Percentiles rank a stretch among this genome's conserved stretches.
These are phyloP conservation scores for Pyrenochaeta sp. DNA, from an alignment of 2,329 filamentous ascomycete species.

Conservation along the genomic window DNA sequence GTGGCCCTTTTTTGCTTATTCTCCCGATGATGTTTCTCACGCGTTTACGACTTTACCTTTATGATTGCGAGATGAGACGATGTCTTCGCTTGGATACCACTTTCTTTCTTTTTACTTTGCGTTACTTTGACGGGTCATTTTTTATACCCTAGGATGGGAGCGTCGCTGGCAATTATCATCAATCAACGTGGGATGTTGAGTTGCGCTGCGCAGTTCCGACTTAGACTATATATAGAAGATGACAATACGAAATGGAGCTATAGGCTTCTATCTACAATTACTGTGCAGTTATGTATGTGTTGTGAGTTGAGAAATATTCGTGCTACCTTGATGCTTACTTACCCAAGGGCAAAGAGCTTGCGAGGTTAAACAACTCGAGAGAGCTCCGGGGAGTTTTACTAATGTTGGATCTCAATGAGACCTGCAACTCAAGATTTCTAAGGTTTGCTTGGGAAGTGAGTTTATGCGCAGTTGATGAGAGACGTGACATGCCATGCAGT, in stretches of 20 bases:
- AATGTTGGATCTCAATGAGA: too few relatives aligned
- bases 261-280: not conserved
- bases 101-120: slow-evolving; percentile 15
- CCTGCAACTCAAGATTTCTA: too few relatives aligned
- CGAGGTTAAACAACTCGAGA: too few relatives aligned
- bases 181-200: not conserved
- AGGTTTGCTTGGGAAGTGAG: too few relatives aligned
- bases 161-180: not conserved
- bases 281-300: not conserved
- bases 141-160: slow-evolving; percentile 18
- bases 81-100: slow-evolving; percentile 26
- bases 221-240: not conserved
- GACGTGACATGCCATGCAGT: too few relatives aligned
- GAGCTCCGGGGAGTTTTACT: too few relatives aligned
- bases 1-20: not conserved
- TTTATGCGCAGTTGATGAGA: too few relatives aligned
- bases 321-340: too few relatives aligned
- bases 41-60: slow-evolving; percentile 13
- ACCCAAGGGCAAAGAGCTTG: too few relatives aligned
- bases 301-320: not conserved
- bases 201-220: not conserved
- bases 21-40: slow-evolving; percentile 5
- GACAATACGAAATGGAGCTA: not conserved
- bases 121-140: slow-evolving; percentile 2
- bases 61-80: slow-evolving; percentile 3